Evolutionary conservation across 1,139 yeast genomes (phyloP).

Genomic region (Geotrichum histeridarum): DNA sequence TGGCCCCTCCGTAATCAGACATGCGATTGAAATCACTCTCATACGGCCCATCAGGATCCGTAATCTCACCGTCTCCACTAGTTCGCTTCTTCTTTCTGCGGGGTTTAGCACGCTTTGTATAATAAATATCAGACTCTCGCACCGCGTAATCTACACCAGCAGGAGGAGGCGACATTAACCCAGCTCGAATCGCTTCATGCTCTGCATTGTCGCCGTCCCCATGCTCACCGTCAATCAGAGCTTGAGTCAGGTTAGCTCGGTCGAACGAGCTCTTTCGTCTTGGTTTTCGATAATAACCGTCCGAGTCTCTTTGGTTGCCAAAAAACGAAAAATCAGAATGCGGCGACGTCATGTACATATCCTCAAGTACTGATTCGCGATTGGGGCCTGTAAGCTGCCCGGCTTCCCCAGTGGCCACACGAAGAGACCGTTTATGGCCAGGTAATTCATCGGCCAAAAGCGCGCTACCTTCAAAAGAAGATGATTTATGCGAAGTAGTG

Average conservation of each 20-base stretch:
- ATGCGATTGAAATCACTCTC: neutral
- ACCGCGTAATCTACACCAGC: constrained; percentile 35
- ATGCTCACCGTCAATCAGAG: constrained; percentile 1
- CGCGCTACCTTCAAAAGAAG: constrained; percentile 1
- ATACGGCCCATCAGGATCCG: neutral
- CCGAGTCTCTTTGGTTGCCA: constrained; percentile 4
- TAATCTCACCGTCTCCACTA: neutral
- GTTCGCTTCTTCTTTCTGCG: constrained; percentile 5
- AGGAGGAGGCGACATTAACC: constrained; percentile 17
- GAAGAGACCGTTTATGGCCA: neutral
- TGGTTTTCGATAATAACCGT: constrained; percentile 31
- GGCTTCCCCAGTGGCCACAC: neutral
- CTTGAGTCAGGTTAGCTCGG: constrained; percentile 18
- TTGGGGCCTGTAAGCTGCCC: neutral
- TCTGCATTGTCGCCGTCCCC: constrained; percentile 2
- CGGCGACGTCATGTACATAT: constrained; percentile 14
- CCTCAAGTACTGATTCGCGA: constrained; percentile 10
- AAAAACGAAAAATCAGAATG: constrained; percentile 11
- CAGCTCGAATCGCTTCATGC: constrained; percentile 9
- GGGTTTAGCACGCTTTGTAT: constrained; percentile 22
- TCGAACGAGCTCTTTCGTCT: constrained; percentile 30
- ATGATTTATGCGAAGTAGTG: neutral
- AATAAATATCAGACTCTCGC: constrained; percentile 38
- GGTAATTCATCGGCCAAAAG: neutral
- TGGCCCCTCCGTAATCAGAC: neutral